Evolutionary conservation across 139 green algal genomes (phyloP).

Genomic region (Coccomyxa sp.): DNA sequence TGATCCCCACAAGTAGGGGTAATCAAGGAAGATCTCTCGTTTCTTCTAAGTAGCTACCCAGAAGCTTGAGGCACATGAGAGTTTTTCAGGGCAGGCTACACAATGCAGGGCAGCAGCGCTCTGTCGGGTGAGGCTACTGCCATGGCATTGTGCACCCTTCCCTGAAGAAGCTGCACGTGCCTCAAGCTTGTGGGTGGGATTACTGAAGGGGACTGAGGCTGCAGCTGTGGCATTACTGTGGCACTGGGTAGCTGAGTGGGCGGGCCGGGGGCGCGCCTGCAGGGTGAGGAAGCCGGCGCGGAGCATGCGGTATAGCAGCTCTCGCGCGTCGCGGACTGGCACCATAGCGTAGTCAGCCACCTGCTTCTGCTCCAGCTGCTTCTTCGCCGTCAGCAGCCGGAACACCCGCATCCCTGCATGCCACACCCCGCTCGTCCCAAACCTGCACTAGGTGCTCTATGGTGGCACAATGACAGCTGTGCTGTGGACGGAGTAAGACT

Average conservation of each 20-base stretch:
- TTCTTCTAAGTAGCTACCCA: too few species aligned
- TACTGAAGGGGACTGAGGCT: neutral
- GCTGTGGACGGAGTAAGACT: too few species aligned
- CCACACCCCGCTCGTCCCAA: conserved; percentile 37
- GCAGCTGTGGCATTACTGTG: neutral
- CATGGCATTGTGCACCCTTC: too few species aligned
- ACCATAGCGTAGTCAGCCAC: conserved; percentile 63
- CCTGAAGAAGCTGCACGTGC: too few species aligned
- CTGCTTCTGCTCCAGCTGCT: conserved; percentile 86
- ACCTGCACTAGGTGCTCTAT: conserved; percentile 44
- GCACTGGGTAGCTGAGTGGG: neutral
- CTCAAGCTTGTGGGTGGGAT: too few species aligned
- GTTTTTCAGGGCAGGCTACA: too few species aligned
- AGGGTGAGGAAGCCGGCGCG: conserved; percentile 59
- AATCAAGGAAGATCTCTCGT: too few species aligned
- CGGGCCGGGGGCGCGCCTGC: conserved; percentile 14
- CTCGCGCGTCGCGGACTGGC: conserved; percentile 49
- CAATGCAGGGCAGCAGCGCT: too few species aligned
- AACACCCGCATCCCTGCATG: conserved; percentile 67
- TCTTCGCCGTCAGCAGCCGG: conserved; percentile 49
- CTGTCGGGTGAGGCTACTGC: too few species aligned
- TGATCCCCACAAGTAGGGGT: too few species aligned
- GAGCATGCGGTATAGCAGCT: conserved; percentile 85
- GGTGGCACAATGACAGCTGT: conserved; percentile 15
- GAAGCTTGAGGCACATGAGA: too few species aligned